Conservation (phyloP, 495 filamentous ascomycete genomes). For the Acidomyces sp. region DNA sequence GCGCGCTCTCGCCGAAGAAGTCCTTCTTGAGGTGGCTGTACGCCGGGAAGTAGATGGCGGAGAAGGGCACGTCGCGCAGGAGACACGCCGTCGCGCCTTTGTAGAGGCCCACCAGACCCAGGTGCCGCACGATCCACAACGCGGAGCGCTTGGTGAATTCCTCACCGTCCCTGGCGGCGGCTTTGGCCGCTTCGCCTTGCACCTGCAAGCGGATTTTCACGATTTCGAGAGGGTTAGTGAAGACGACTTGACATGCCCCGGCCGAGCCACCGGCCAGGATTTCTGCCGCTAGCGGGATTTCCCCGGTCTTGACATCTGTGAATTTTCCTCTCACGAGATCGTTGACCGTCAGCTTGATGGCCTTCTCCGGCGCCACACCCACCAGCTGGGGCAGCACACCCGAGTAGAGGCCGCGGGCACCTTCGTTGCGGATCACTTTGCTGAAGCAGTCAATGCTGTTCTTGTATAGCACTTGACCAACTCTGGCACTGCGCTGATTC, state of each 20-base stretch:
- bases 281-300: constrained; percentile 61
- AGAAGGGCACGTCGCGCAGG: constrained; percentile 92
- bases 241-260: constrained; percentile 91
- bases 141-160: constrained; percentile 75
- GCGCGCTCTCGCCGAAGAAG: constrained; percentile 79
- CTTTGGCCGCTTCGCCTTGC: constrained; percentile 89
- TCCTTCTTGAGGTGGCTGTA: constrained; percentile 91
- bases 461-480: constrained; percentile 83
- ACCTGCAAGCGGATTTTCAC: constrained; percentile 98
- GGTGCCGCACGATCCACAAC: constrained; percentile 91
- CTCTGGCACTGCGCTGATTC: constrained; percentile 71
- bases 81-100: constrained; percentile 95
- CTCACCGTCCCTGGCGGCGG: constrained; percentile 40
- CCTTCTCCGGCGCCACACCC: constrained; percentile 95
- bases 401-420: constrained; percentile 78
- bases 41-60: constrained; percentile 95
- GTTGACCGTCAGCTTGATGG: constrained; percentile 97
- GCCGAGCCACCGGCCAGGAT: constrained; percentile 80
- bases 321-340: constrained; percentile 72
- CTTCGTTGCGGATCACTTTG: constrained; percentile 89
- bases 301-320: constrained; percentile 59
- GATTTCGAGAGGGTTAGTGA: constrained; percentile 95
- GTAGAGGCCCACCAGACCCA: constrained; percentile 91
- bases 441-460: constrained; percentile 87
- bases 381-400: constrained; percentile 90